These are phyloP conservation scores for Leccinum obscurum DNA, from an alignment of 768 basidiomycete genomes.

Conservation along the genomic window DNA sequence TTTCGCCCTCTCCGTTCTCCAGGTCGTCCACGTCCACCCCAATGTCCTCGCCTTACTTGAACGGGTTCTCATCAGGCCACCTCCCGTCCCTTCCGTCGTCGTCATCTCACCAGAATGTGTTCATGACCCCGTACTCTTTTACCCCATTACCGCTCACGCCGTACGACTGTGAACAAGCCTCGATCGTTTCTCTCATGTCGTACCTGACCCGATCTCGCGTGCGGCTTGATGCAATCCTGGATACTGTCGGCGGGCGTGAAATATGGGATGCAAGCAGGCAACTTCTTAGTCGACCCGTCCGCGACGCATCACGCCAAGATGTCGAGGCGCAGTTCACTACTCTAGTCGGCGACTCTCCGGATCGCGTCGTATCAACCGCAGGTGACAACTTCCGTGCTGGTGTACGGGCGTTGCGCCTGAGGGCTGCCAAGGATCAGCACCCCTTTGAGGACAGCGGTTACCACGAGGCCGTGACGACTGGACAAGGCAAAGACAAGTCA, in stretches of 20 bases:
- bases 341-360: conserved; percentile 69
- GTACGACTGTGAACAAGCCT: conserved; percentile 29
- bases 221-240: conserved; percentile 76
- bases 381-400: conserved; percentile 75
- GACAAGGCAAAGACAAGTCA: conserved; percentile 27
- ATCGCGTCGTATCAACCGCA: conserved; percentile 64
- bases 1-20: conserved; percentile 36
- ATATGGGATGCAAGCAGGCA: conserved; percentile 75
- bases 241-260: conserved; percentile 77
- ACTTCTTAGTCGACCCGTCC: conserved; percentile 46
- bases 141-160: conserved; percentile 29
- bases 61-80: conserved; percentile 24
- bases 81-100: conserved; percentile 29
- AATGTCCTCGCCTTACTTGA: conserved; percentile 31
- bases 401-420: conserved; percentile 54
- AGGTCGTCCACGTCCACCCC: conserved; percentile 32
- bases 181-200: conserved; percentile 26
- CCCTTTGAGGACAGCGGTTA: conserved; percentile 28
- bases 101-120: conserved; percentile 25
- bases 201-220: conserved; percentile 30
- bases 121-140: conserved; percentile 33
- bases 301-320: conserved; percentile 30
- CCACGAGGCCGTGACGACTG: conserved; percentile 20
- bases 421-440: conserved; percentile 30
- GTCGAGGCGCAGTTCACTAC: conserved; percentile 69